Base-by-base conservation (phyloP, 257 asterid species). In the Gentiana dahurica region DNA sequence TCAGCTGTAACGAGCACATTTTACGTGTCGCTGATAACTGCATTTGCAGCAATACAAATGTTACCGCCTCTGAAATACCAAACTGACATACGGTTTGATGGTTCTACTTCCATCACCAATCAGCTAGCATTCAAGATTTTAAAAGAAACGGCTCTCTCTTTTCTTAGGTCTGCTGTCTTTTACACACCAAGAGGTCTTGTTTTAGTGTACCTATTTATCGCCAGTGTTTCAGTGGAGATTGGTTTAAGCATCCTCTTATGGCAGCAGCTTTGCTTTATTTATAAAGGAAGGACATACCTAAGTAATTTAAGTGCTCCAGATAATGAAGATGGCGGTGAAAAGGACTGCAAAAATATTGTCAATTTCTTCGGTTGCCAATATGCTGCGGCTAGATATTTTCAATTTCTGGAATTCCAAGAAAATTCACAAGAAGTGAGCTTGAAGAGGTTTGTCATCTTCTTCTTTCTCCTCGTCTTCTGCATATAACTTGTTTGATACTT, bases 251-350 rank as follows among this genome's bases (percentile, higher is more conserved):
- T 85, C 68, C 85, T 91, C 58, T 75, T 91, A 62, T 91, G 92
- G 92, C 96, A 87, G 75, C 96, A 87, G 76, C 94, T 91, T 46
- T 73, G 76, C 61, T 91, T 74, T 75, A 81, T 91, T 58, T 91
- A 87, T 48, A 76, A 66, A 52, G 98, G 98, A 51, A 83, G 87
- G 73, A 87, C 95, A 33, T 87, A 91, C 70, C 72, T 91, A 76
- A 71, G 94, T 64, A 83, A 82, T 63, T 73, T 91, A 64, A 76
- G 76, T 67, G 69, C 80, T 1, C 63, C 66, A 48, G 84, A 65
- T 43, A 72, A 70, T 67, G 87, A 81, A 46, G 86, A 70, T 61
- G 65, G 35, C 36, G 43, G 52, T 52, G 83, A 77, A 68, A 73
- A 55, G 76, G 94, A 78, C 66, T 91, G 92, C 68, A 83, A 76